Evolutionary conservation across 371 early-diverging fungal genomes (phyloP), one percentile per base, ranked within the genome.

Genomic region (Blakeslea trispora): DNA sequence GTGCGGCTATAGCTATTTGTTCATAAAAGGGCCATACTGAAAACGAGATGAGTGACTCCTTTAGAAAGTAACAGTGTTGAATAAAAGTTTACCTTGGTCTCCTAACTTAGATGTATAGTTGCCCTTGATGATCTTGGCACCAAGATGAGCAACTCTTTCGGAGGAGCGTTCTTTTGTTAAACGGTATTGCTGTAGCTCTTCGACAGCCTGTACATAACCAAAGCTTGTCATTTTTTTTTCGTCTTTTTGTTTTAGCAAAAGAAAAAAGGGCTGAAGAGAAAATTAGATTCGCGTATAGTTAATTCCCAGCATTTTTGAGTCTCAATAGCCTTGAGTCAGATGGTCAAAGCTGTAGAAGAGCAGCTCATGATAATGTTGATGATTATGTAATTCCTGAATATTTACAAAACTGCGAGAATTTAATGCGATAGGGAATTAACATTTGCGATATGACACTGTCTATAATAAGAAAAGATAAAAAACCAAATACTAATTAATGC

Each of bases 11-110:
- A 50, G 88, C 77, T 5, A 90, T 71, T 72, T 95, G 95, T 70
- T 95, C 95, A 62, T 84, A 84, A 28, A 91, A 71, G 1, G 89
- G 76, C 90, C 91, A 92, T 4, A 78, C 91, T 90, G 14, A 37
- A 18, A 5, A 22, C 22, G 9, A 24, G 28, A 34, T 43, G n/a
- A 39, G 13, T 39, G 17, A 17, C 21, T 35, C n/a, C 22, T 15
- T 53, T 10, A 43, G 32, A 31, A 19, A 19, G n/a, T 44, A n/a
- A 42, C 21, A 15, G 10, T 31, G 7, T n/a, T 28, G 15, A 11
- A 19, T 5, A 15, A 5, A 35, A 21, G 9, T 50, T 43, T 63
- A 69, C 79, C 66, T 67, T 75, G 66, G 57, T 78, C 79, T 8
- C 73, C 66, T 23, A 74, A 55, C 35, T 70, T 75, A 3, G 63